Evolutionary conservation across 495 filamentous ascomycete genomes (phyloP).

Genomic region (Daldinia childiae): DNA sequence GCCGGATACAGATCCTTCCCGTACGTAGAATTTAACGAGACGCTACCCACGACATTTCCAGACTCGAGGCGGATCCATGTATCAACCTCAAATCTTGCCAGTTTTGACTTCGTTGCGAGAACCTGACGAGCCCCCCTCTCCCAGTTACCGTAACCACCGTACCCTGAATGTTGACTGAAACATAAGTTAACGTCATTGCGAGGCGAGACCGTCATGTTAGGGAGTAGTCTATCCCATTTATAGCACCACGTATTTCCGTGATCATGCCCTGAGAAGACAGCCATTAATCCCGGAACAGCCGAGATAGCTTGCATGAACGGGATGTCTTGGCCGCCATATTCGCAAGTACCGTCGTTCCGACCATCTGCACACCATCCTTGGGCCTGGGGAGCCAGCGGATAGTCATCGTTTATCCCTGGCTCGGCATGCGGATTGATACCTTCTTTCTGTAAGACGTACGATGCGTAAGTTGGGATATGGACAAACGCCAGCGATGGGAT

Average conservation of each 20-base stretch:
- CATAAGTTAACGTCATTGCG: conserved; percentile 61
- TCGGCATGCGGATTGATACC: conserved; percentile 53
- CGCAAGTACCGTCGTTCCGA: conserved; percentile 47
- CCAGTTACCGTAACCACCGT: conserved; percentile 75
- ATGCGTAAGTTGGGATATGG: conserved; percentile 73
- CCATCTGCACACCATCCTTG: conserved; percentile 63
- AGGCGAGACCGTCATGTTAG: conserved; percentile 46
- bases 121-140: conserved; percentile 69
- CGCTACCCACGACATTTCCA: conserved; percentile 61
- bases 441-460: conserved; percentile 58
- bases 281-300: conserved; percentile 65
- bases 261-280: conserved; percentile 74
- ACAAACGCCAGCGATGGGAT: conserved; percentile 77
- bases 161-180: conserved; percentile 75
- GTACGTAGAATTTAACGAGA: conserved; percentile 76
- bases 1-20: conserved; percentile 66
- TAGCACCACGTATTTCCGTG: conserved; percentile 75
- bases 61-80: conserved; percentile 75
- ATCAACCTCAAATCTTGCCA: conserved; percentile 56
- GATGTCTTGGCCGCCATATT: conserved; percentile 65
- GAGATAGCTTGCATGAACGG: conserved; percentile 72
- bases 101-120: conserved; percentile 51
- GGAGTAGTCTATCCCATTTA: conserved; percentile 52
- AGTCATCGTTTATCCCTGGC: conserved; percentile 74
- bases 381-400: conserved; percentile 59